Evolutionary conservation across 352 stramenopile genomes (phyloP), one percentile per base, ranked within the genome.

Genomic region (Phytophthora sp.): DNA sequence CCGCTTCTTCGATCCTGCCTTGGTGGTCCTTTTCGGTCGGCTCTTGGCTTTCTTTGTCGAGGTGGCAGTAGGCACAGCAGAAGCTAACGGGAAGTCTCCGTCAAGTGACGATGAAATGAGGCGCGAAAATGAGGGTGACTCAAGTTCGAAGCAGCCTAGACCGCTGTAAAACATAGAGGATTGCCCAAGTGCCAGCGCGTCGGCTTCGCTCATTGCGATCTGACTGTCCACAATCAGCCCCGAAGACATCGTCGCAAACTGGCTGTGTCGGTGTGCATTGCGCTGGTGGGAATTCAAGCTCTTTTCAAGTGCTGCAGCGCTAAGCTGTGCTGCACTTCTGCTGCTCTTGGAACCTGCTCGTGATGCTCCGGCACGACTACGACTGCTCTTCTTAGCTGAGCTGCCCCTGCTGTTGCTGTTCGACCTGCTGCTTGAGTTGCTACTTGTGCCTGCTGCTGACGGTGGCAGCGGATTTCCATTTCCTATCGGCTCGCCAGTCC

Each of bases 101-200:
- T 72, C 61, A 2, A 74, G 49, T 10, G 66, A 72, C 2, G 66
- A 68, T 13, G 67, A 68, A 30, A 84, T 76, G 18, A 90, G 57
- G 2, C 71, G 67, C 44, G 77, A 86, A 54, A 89, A 89, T 8
- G 71, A 81, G 5, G 79, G 83, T 8, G 83, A 90, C 35, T 90
- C 78, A n/a, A 90, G 74, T 52, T 92, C 80, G 44, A 90, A 90
- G 60, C 69, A 85, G 12, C 70, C 75, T 1, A 89, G 53, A 32
- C 84, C 83, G 49, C 82, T 79, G 48, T 89, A 88, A 13, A 89
- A 62, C 58, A 87, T 72, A 2, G 76, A 70, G 3, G 77, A 62
- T 12, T 84, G 63, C 21, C 66, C 66, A 3, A 66, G 26, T 44
- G 35, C 45, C 27, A 69, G 32, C 15, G 41, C 62, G 3, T 72